phyloP scores from a whole-genome alignment of 305 asterid species.

The Rubia occidens region DNA sequence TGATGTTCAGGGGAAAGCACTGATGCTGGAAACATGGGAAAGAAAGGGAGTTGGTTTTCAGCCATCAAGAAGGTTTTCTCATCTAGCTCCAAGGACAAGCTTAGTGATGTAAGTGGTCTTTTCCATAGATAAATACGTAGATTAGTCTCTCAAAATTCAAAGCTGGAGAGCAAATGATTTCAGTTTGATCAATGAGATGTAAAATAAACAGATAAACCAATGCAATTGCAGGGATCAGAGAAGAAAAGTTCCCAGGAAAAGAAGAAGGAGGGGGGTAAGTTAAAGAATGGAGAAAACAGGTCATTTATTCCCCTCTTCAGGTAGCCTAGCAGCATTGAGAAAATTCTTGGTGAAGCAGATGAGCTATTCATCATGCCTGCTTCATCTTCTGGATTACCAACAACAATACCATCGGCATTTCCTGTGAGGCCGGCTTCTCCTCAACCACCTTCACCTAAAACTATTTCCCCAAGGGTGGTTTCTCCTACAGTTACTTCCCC shows the following conservation, averaged over 20 bases:
- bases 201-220: too few species aligned
- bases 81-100: constrained; percentile 62
- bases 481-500: constrained; percentile 43
- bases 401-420: constrained; percentile 21
- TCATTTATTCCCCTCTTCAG: constrained; percentile 71
- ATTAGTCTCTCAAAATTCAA: too few species aligned
- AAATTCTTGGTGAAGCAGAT: constrained; percentile 86
- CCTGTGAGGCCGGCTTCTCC: constrained; percentile 26
- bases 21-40: constrained; percentile 83
- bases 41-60: constrained; percentile 91
- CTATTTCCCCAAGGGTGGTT: constrained; percentile 26
- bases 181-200: not conserved
- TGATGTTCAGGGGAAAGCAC: constrained; percentile 43
- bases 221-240: constrained; percentile 41
- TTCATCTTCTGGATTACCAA: constrained; percentile 34
- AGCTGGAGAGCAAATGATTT: too few species aligned
- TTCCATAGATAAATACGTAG: not conserved
- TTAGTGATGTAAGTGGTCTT: constrained; percentile 37
- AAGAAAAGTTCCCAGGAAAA: constrained; percentile 55
- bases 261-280: constrained; percentile 58
- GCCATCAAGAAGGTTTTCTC: constrained; percentile 77
- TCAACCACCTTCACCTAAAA: constrained; percentile 35
- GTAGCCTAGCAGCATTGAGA: constrained; percentile 87
- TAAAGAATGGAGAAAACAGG: constrained; percentile 46
- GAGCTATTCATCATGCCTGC: constrained; percentile 45